Base-by-base conservation (phyloP, 1,284 basidiomycete species). In the Bjerkandera adusta region DNA sequence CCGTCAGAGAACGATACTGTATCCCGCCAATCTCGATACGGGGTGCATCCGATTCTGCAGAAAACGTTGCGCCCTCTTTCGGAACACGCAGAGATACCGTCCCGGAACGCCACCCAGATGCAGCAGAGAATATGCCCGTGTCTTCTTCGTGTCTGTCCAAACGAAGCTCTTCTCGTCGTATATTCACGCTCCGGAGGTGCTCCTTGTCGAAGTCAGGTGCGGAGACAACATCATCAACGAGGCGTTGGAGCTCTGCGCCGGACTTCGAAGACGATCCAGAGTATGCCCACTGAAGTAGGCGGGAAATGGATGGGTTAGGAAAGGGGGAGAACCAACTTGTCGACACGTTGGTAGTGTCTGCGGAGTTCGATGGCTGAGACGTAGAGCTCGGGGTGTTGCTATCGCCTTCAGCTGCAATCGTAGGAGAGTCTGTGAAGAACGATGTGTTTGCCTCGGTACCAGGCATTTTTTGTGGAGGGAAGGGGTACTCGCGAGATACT, bases 191-290 rank as follows among this genome's bases (percentile, higher is more conserved):
- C 7, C 4, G 11, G 1, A 61, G 44, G 24, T 62, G 52, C 4
- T 48, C 43, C 0, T 18, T 10, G 0, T 44, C 13, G 36, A 60
- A 62, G 16, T 57, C 57, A 0, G 40, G 44, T 2, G 52, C 45
- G 2, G 21, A 35, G 2, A 64, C 30, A 1, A 63, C 56, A 11
- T 58, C 44, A 2, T 48, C 5, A 5, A 58, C 54, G 1, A 64
- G 52, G 1, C 49, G 35, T 25, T 60, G 27, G 1, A 56, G 18
- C 39, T 63, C 56, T 1, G 4, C 38, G 5, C 37, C 33, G 0
- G 61, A 53, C 32, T 55, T 57, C 2, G 10, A 5, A 11, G 37
- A 34, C 1, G 32, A 36, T 5, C 47, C 55, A 8, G 25, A 36
- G 45, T 48, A 43, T 12, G 42, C 33, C 55, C 55, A 57, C 5